Base-by-base conservation (phyloP, 1,284 basidiomycete species). In the Apiotrichum siamense region DNA sequence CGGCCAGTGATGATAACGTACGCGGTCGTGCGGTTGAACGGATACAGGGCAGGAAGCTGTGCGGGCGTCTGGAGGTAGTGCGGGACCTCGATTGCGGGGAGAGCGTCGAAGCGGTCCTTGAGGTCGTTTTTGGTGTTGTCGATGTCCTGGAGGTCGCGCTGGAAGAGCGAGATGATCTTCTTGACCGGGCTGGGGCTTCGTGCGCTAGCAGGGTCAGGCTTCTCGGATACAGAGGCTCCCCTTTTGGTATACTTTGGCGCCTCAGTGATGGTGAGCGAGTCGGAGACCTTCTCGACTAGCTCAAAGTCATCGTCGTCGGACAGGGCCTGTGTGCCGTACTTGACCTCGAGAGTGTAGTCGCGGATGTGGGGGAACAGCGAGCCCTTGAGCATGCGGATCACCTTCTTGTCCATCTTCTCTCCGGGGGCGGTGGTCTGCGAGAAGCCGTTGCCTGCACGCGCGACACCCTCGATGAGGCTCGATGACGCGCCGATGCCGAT, bases 1-100 rank as follows among this genome's bases (percentile, higher is more conserved):
- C 20, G 1, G 64, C 64, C 1, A 78, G 80, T n/a, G 7, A 77
- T 62, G 26, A 83, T 76, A 0, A 75, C 77, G 43, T 76, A 80
- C 17, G 79, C 73, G 1, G 72, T 75, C 1, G 52, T 49, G 29
- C 55, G 55, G 21, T 35, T 50, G 49, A 50, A 50, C 2, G 55
- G 55, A 39, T 49, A 54, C 10, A 57, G 46, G 1, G 51, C 12
- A 0, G 55, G 55, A n/a, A 54, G 50, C 5, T 36, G 10, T 23
- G n/a, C 12, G 3, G 55, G 55, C 1, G 49, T 70, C 3, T 65
- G 65, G 31, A 83, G 69, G 0, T 51, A 45, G 12, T 71, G 61
- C 1, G 80, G 82, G 0, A 70, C 68, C 55, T 81, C 78, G 53
- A 80, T 78, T 15, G 79, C 40, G 21, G 51, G 55, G 2, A 54